Base-by-base conservation (phyloP, 768 basidiomycete genomes). In the Sporobolomyces phaffii region DNA sequence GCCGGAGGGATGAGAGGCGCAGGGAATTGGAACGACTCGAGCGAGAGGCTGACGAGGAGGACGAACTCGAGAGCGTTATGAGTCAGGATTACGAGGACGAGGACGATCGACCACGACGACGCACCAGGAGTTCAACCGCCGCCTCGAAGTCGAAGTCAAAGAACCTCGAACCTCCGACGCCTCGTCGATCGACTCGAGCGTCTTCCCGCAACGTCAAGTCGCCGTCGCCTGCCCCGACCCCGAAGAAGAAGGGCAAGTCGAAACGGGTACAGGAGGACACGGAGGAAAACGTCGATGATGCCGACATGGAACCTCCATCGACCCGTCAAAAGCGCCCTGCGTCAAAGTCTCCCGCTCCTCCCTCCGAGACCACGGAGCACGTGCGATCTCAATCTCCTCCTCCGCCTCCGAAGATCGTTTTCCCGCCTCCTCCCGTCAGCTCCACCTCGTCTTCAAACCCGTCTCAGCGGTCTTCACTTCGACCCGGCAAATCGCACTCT, bases 401-500 rank as follows among this genome's bases (percentile, higher is more conserved):
- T 15, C 7, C 67, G 3, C 28, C 52, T 7, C 62, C 67, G 8
- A 60, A 60, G 40, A 62, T 60, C 44, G 18, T 65, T 24, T 65
- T 62, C 54, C 54, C 68, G 8, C 40, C 61, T 5, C 58, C 64
- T 28, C 51, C 68, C 5, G 43, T 62, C 9, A 11, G 54, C 13
- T 33, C 64, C 33, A 44, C 43, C 3, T 8, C 45, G 5, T 50
- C 65, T 22, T 48, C 62, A 7, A 40, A 29, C 26, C 15, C 59
- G 4, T 26, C 58, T 17, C 56, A 58, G 29, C 66, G 66, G 2
- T 59, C 56, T 3, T 66, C 65, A 3, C 59, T 72, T 29, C 70
- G 70, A 0, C 70, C 70, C 8, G 70, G 70, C 62, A 60, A 60
- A 47, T 43, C 53, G 13, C 65, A 72, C 63, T 57, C 62, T 28